A percentile compares a stretch with the other conserved stretches of the same genome.
phyloP scores from a whole-genome alignment of 805 yeast species.

The Kockiozyma suomiensis region DNA sequence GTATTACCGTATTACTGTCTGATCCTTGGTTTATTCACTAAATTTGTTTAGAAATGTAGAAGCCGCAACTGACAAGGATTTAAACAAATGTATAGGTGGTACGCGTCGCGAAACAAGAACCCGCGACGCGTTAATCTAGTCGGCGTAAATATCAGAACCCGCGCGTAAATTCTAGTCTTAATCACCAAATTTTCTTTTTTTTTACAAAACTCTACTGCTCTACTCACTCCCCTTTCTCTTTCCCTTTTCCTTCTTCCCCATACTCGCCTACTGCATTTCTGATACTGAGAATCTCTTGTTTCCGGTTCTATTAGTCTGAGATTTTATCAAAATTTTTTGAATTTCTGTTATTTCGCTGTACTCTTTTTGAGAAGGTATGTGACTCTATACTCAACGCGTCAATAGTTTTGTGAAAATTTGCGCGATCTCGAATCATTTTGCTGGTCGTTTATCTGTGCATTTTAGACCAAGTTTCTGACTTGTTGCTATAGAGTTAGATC shows the following conservation, averaged over 20 bases:
- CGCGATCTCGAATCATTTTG: background rate
- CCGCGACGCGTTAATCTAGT: background rate
- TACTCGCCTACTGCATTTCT: background rate
- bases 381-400: background rate
- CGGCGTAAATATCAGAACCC: background rate
- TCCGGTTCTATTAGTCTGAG: too few species aligned
- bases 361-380: background rate
- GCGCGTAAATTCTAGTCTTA: background rate
- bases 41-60: too few species aligned
- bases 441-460: background rate
- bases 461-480: background rate
- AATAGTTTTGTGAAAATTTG: background rate
- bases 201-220: background rate
- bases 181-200: constrained; percentile 4
- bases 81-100: too few species aligned
- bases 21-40: too few species aligned
- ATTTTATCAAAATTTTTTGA: too few species aligned
- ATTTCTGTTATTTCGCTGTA: too few species aligned
- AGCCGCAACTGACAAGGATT: too few species aligned
- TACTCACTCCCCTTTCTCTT: background rate
- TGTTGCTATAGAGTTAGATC: background rate
- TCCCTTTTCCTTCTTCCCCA: background rate
- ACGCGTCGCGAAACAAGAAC: background rate
- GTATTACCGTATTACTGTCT: too few species aligned
- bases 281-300: background rate